A percentile compares a stretch with the other conserved stretches of the same genome.
Conservation (phyloP, 306 rosid species). For the Lathyrus sativus region DNA sequence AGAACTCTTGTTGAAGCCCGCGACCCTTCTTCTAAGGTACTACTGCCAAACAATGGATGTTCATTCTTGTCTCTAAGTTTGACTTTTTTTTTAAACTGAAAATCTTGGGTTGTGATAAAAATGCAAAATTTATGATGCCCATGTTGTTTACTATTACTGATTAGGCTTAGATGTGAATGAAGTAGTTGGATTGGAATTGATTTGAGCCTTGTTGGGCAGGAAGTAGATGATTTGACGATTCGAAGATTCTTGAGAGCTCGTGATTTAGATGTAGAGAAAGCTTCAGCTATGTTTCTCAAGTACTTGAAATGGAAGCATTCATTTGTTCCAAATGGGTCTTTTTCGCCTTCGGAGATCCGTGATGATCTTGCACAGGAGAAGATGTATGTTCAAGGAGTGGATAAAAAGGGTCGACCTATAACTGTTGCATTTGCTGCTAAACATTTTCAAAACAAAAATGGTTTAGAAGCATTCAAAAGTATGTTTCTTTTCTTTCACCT, state of each 20-base stretch:
- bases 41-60: not conserved
- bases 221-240: conserved; percentile 54
- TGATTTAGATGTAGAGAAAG: conserved; percentile 51
- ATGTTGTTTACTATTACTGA: not conserved
- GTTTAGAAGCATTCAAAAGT: conserved; percentile 52
- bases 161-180: conserved; percentile 1
- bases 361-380: conserved; percentile 53
- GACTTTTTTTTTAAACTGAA: not conserved
- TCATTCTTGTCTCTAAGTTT: not conserved
- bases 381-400: conserved; percentile 54
- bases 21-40: conserved; percentile 51
- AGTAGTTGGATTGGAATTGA: conserved; percentile 1
- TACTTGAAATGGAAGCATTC: conserved; percentile 59
- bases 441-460: conserved; percentile 54
- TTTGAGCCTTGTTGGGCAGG: conserved; percentile 45
- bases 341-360: conserved; percentile 49
- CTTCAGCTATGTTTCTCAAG: conserved; percentile 58
- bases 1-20: conserved; percentile 41
- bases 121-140: conserved; percentile 18
- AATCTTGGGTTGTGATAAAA: not conserved
- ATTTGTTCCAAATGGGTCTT: conserved; percentile 51
- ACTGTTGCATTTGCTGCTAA: conserved; percentile 49
- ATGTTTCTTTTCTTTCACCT: not conserved
- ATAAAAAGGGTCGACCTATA: conserved; percentile 66
- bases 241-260: conserved; percentile 70